Evolutionary conservation across 352 stramenopile species (phyloP).

Genomic region (Pythium vanterpoolii): DNA sequence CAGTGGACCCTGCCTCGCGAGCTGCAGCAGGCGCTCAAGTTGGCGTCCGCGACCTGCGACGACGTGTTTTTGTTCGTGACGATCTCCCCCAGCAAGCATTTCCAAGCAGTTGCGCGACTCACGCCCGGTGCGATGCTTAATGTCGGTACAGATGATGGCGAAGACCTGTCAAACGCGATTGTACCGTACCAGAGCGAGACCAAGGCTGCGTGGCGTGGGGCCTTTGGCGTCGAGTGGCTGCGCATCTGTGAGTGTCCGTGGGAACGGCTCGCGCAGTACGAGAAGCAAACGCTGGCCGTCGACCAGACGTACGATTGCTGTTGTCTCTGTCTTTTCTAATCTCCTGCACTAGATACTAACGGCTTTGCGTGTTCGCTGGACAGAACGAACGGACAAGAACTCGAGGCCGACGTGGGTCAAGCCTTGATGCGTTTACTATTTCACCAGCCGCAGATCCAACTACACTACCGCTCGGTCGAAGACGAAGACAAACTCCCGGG

Average conservation of each 20-base stretch:
- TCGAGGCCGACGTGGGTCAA: constrained; percentile 66
- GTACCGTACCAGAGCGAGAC: constrained; percentile 63
- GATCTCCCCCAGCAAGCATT: constrained; percentile 71
- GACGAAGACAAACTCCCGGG: constrained; percentile 72
- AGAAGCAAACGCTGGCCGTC: constrained; percentile 61
- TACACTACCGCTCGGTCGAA: constrained; percentile 83
- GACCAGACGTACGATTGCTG: constrained; percentile 45
- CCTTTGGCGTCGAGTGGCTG: constrained; percentile 80
- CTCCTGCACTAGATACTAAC: neutral
- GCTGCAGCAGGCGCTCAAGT: constrained; percentile 63
- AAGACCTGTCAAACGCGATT: constrained; percentile 41
- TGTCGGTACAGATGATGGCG: constrained; percentile 36
- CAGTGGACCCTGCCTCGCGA: constrained; percentile 56
- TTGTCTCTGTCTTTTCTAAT: neutral
- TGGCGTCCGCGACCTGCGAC: constrained; percentile 64
- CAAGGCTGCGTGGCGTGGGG: constrained; percentile 47
- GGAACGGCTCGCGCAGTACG: constrained; percentile 69
- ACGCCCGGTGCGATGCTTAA: constrained; percentile 32
- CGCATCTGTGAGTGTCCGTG: constrained; percentile 86
- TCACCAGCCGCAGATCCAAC: constrained; percentile 76
- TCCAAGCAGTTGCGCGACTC: constrained; percentile 68
- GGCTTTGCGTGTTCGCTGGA: neutral
- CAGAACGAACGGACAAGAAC: constrained; percentile 65
- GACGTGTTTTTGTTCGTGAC: constrained; percentile 83
- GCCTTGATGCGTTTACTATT: constrained; percentile 73